Conservation (phyloP, 164 flowering plant species). For the Euptelea pleiosperma region DNA sequence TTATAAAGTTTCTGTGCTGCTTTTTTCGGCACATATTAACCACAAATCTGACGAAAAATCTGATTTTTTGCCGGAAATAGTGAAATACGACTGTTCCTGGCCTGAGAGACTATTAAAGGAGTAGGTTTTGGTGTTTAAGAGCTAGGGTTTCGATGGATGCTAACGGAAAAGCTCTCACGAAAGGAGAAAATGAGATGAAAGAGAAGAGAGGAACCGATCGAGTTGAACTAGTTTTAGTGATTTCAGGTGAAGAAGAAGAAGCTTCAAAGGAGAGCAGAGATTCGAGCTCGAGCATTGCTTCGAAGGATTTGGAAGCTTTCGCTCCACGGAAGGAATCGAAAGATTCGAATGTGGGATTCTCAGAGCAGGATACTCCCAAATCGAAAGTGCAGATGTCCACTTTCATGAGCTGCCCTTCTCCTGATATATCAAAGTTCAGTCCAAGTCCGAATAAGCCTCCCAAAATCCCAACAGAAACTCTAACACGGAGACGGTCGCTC, state of each 20-base stretch:
- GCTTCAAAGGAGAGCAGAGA: neutral
- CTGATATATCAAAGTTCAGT: slow-evolving; percentile 22
- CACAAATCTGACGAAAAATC: no score
- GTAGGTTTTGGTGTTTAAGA: no score
- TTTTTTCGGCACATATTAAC: no score
- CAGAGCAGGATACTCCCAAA: slow-evolving; percentile 4
- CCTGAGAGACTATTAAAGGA: no score
- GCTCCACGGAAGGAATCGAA: slow-evolving; percentile 3
- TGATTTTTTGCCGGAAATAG: no score
- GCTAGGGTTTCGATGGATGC: slow-evolving; percentile 22
- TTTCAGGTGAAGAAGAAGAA: slow-evolving; percentile 27
- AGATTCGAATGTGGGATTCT: neutral
- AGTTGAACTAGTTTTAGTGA: slow-evolving; percentile 29
- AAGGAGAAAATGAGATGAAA: neutral
- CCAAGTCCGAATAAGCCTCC: slow-evolving; percentile 37
- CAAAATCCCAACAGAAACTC: slow-evolving; percentile 7
- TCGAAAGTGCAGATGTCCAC: slow-evolving; percentile 19
- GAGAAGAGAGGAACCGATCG: slow-evolving; percentile 17
- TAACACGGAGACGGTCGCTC: slow-evolving; percentile 15
- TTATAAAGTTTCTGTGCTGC: no score
- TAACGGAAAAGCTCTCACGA: neutral
- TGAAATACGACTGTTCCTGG: no score
- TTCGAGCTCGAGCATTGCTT: neutral
- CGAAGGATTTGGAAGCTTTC: slow-evolving; percentile 13
- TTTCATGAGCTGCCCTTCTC: slow-evolving; percentile 23